Base-by-base conservation (phyloP, 345 rosid genomes). In the Excoecaria cochinchinensis region DNA sequence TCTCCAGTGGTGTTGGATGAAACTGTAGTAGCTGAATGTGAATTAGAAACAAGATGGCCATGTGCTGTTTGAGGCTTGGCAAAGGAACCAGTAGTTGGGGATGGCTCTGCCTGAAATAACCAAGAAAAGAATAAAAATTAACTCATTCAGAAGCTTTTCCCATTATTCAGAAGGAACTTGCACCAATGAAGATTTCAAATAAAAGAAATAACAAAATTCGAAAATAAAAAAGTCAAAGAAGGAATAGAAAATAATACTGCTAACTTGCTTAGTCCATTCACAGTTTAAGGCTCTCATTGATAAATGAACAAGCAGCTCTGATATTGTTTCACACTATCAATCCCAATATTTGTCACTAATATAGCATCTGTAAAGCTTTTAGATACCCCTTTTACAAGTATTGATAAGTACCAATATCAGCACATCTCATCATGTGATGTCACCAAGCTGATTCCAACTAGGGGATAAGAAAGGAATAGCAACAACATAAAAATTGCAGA, bases 81-180 rank as follows among this genome's bases (percentile, higher is more conserved):
- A 74, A 95, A 84, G 69, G 98, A 89, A 61, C 99, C 99, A 9
- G 97, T 90, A 63, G 99, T 91, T 70, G 98, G 99, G 63, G 98
- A 95, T 73, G 98, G 98, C 81, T 93, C 99, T 42, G 88, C 88
- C 99, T 93, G 89, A 80, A 82, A 84, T 36, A 77, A 79, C 53
- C 64, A 76, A 64, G 65, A 84, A 57, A 74, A 47, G n/a, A 42
- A 22, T 59, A 71, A 46, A 40, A 42, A 63, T 42, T 39, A 38
- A 52, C 46, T 56, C 9, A 56, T 47, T 69, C 44, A 47, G 60
- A 36, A 71, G 50, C 70, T 55, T 36, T 67, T 16, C 14, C 40
- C 39, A 53, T 68, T 19, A 68, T 40, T 40, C 24, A 17, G 3
- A 0, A n/a, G 21, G 13, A 17, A 79, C 8, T 44, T 19, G 22